Evolutionary conservation across 1,284 basidiomycete genomes (phyloP).

Genomic region (Leccinum colubrinum): DNA sequence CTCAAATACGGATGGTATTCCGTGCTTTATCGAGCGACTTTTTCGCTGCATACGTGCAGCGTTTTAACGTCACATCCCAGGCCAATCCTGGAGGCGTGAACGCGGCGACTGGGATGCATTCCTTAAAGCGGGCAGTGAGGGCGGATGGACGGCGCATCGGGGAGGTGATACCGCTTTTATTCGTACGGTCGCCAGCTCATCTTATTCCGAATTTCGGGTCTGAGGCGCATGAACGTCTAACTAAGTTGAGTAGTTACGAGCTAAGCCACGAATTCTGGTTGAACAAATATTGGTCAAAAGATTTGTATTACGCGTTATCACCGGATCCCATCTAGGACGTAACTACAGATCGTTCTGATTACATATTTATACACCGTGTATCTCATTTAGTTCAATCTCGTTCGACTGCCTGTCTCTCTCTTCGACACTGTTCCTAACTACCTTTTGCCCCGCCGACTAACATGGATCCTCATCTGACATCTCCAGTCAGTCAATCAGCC

Average conservation of each 20-base stretch:
- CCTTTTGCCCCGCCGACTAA: not conserved
- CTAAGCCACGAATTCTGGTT: conserved; percentile 1
- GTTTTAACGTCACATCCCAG: not conserved
- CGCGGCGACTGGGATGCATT: not conserved
- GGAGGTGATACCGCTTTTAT: not conserved
- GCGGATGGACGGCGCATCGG: not conserved
- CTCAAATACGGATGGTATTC: not conserved
- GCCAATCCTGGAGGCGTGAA: not conserved
- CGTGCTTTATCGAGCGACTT: not conserved
- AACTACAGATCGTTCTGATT: not conserved
- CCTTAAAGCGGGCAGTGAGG: not conserved
- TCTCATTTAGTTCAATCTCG: not conserved
- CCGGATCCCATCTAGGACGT: not conserved
- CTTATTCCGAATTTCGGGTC: not conserved
- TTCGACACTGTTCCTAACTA: not conserved
- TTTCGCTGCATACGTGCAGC: not conserved
- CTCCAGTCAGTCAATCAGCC: not conserved
- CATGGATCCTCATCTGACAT: not conserved
- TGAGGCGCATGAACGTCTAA: not conserved
- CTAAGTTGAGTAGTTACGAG: not conserved
- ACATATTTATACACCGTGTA: not conserved
- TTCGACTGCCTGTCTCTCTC: not conserved
- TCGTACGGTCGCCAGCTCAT: not conserved
- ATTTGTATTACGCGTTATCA: not conserved
- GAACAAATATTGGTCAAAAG: conserved; percentile 4